Evolutionary conservation across 2,329 filamentous ascomycete genomes (phyloP), one percentile per base, ranked within the genome.

Genomic region (Fragosphaeria purpurea): DNA sequence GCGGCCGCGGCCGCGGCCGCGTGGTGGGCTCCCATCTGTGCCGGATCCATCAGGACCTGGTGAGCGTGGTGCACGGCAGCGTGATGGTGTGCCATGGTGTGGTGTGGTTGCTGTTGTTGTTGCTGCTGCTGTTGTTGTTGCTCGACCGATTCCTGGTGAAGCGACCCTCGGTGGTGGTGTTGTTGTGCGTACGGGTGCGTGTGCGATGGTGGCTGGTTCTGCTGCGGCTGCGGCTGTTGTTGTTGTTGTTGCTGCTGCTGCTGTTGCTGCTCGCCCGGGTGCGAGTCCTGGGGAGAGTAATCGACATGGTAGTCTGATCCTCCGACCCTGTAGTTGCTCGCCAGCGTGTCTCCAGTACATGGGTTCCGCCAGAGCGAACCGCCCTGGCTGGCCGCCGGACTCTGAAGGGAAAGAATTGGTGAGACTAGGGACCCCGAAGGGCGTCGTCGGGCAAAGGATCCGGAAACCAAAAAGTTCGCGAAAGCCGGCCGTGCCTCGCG

Each of bases 291-390:
- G 66, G 80, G 73, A 70, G 81, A 76, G 72, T 85, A 86, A 67
- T 84, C 80, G 76, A 86, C 81, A 78, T 83, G 79, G 75, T 85
- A 85, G 73, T 82, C 79, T 67, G 71, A 66, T 64, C 75, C 77
- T 70, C 22, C 22, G 22, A 80, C 75, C 76, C 81, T 79, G 74
- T 86, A 87, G 70, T 82, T 80, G 76, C 79, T 76, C 76, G 80
- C 81, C 79, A 85, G 79, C 73, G 79, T 84, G 77, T 72, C 79
- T 74, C 74, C 77, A 70, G 78, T 77, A 70, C 80, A 85, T 85
- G 77, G 80, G 79, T 80, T 76, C 80, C 80, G 80, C 82, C 82
- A 85, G 82, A 85, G 81, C 82, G 76, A 77, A 70, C 73, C 80
- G 81, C 82, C 79, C 82, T 82, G 79, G 80, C 82, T 81, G 81